A percentile compares a stretch with the other conserved stretches of the same genome.
Evolutionary conservation across 1,284 basidiomycete species (phyloP).

Genomic region (Somion occarium): DNA sequence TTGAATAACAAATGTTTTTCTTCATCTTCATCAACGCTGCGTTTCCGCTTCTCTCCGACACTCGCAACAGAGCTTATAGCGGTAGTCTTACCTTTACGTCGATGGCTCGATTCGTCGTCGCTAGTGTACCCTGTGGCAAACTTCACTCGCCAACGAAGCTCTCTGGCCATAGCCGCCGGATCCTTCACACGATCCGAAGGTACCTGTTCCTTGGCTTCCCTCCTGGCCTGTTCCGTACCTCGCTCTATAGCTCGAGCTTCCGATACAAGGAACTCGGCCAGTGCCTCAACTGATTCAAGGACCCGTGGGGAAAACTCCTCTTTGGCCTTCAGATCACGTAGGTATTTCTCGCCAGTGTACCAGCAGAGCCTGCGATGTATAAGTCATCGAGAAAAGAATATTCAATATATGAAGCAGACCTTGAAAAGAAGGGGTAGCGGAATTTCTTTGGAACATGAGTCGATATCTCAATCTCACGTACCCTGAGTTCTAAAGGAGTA

Average conservation of each 20-base stretch:
- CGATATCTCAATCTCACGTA: slow-evolving; percentile 88
- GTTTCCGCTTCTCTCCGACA: slow-evolving; percentile 49
- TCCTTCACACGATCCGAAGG: slow-evolving; percentile 80
- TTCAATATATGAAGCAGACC: too few species aligned
- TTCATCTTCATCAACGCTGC: slow-evolving; percentile 32
- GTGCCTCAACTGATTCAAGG: slow-evolving; percentile 63
- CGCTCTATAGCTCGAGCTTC: slow-evolving; percentile 70
- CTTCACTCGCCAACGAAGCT: slow-evolving; percentile 76
- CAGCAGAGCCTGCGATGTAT: slow-evolving; percentile 66
- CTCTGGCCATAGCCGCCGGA: slow-evolving; percentile 69
- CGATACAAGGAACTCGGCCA: slow-evolving; percentile 76
- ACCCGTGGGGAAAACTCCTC: slow-evolving; percentile 61
- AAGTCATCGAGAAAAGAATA: neutral
- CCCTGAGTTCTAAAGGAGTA: slow-evolving; percentile 62
- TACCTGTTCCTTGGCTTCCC: slow-evolving; percentile 74
- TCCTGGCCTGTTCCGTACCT: slow-evolving; percentile 56
- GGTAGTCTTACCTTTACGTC: slow-evolving; percentile 24
- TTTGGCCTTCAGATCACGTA: slow-evolving; percentile 64
- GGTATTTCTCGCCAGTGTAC: slow-evolving; percentile 82
- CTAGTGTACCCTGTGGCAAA: slow-evolving; percentile 61
- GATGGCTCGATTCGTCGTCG: slow-evolving; percentile 55
- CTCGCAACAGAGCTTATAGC: slow-evolving; percentile 18
- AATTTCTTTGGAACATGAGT: slow-evolving; percentile 96
- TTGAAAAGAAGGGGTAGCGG: slow-evolving; percentile 83
- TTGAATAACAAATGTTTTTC: slow-evolving; percentile 38